Evolutionary conservation across 192 early-diverging fungal genomes (phyloP), one percentile per base, ranked within the genome.

Genomic region (Podila clonocystis): DNA sequence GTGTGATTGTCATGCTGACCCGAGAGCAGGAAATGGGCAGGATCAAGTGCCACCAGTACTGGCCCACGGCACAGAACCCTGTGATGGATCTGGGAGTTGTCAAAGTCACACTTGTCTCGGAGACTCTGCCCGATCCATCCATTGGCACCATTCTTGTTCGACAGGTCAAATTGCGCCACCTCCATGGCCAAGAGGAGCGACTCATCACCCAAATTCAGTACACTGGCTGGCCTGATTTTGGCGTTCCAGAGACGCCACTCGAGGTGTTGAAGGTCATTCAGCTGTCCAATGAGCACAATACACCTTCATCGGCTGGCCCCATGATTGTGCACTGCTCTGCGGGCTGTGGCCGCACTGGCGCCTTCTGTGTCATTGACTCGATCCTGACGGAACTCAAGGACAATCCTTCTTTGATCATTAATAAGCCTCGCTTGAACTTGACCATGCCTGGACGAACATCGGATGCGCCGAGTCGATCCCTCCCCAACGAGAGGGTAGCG

Each of bases 1-100:
- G 85, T 1, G 92, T 99, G 8, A 87, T 99, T 48, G 95, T 99
- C 4, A 99, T 99, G 97, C 87, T 99, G 77, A 98, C 98, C 2
- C 86, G 89, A 28, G 95, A 97, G 83, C 90, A 94, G 45, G 98
- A 99, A 74, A 89, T 89, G 75, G 92, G 94, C 7, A 86, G 95
- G 68, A 82, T 88, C 60, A 87, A 98, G 82, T 98, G 96, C 67
- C 90, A 95, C 78, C 90, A 91, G 19, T 99, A 99, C 83, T 99
- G 98, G 97, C 95, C 97, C 62, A 77, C 52, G 62, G 22, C 3
- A 28, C 63, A 26, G 86, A 85, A 38, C 24, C 73, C 36, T 20
- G 78, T 31, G 45, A 73, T 34, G 82, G 82, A 65, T 86, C 60
- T 89, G 45, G 93, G 91, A 24, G 73, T 72, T 4, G 67, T 93